These are phyloP conservation scores for Phycomyces nitens DNA, from an alignment of 192 early-diverging fungal species.

Conservation along the genomic window DNA sequence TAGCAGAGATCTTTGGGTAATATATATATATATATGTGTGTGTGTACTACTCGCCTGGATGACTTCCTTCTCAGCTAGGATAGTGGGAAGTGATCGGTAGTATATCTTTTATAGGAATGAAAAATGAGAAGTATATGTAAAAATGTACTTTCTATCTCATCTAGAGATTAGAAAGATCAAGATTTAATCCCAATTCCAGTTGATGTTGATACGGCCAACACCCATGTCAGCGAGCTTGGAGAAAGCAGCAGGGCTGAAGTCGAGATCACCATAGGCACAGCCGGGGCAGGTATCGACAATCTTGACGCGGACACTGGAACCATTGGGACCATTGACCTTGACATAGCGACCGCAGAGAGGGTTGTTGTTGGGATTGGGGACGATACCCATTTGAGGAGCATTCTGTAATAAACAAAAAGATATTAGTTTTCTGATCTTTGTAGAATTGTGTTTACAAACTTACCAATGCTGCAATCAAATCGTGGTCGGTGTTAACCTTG, in stretches of 20 bases:
- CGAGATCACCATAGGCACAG: slow-evolving; percentile 40
- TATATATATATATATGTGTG: no score
- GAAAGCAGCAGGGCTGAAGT: slow-evolving; percentile 47
- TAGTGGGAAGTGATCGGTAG: no score
- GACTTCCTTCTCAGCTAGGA: no score
- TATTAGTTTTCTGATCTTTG: not conserved
- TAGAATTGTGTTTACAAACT: not conserved
- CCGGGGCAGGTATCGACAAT: slow-evolving; percentile 50
- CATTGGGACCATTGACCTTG: slow-evolving; percentile 46
- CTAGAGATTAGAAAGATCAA: not conserved
- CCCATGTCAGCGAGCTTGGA: slow-evolving; percentile 24
- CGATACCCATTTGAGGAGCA: slow-evolving; percentile 47
- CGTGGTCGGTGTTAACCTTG: slow-evolving; percentile 33
- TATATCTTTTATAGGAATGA: no score
- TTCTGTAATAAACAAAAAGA: slow-evolving; percentile 20
- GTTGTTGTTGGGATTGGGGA: slow-evolving; percentile 40
- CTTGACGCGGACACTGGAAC: slow-evolving; percentile 36
- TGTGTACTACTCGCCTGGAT: no score
- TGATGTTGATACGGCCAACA: slow-evolving; percentile 26
- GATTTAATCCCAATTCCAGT: slow-evolving; percentile 38
- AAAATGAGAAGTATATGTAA: no score
- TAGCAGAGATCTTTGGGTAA: no score
- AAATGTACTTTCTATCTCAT: no score
- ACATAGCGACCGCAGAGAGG: slow-evolving; percentile 48
- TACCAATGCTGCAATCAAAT: slow-evolving; percentile 48